phyloP scores from a whole-genome alignment of 177 flowering plant genomes.

The Tripterygium wilfordii region DNA sequence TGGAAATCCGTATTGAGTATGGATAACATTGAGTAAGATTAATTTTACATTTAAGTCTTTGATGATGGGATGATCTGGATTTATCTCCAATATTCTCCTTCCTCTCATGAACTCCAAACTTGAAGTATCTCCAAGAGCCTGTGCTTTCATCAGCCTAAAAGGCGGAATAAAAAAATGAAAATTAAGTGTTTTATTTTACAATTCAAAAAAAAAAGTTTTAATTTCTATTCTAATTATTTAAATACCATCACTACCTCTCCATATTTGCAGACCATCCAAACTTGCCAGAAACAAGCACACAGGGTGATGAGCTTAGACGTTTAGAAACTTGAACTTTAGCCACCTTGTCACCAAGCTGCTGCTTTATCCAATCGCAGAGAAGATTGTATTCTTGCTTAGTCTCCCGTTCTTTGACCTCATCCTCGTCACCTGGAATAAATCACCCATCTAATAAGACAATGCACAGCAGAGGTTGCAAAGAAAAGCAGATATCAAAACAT shows the following conservation, averaged over 20 bases:
- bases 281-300: slow-evolving; percentile 99
- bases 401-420: slow-evolving; percentile 90
- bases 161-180: not conserved
- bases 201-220: too few relatives aligned
- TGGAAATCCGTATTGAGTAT: too few relatives aligned
- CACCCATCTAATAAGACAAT: not conserved
- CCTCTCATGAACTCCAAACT: slow-evolving; percentile 97
- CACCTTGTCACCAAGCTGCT: slow-evolving; percentile 94
- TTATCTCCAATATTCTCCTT: slow-evolving; percentile 86
- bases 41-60: slow-evolving; percentile 77
- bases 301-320: slow-evolving; percentile 90
- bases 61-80: slow-evolving; percentile 93
- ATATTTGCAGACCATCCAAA: slow-evolving; percentile 99
- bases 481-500: not conserved
- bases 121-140: slow-evolving; percentile 87
- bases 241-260: slow-evolving; percentile 69
- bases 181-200: too few relatives aligned
- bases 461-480: not conserved
- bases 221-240: too few relatives aligned
- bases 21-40: not conserved
- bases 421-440: slow-evolving; percentile 79
- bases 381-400: slow-evolving; percentile 71
- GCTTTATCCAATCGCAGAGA: slow-evolving; percentile 95
- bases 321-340: slow-evolving; percentile 94
- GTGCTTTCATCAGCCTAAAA: slow-evolving; percentile 92